phyloP scores from a whole-genome alignment of 306 rosid species.

The Fragaria nilgerrensis region DNA sequence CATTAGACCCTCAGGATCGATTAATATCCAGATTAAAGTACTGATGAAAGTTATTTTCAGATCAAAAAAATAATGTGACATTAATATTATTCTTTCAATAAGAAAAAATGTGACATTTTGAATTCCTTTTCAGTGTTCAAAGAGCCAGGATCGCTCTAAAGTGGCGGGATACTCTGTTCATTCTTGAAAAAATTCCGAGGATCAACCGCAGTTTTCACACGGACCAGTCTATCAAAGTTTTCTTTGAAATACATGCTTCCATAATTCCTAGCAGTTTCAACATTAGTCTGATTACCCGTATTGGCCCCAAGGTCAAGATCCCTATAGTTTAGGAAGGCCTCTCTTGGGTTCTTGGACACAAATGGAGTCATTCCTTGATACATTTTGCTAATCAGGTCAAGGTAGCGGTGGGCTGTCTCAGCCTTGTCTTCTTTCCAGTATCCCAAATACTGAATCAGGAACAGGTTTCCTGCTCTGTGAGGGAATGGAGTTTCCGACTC shows the following conservation, averaged over 20 bases:
- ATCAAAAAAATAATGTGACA: no score
- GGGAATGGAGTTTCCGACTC: slow-evolving; percentile 60
- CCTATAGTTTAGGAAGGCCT: slow-evolving; percentile 14
- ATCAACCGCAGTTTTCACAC: slow-evolving; percentile 24
- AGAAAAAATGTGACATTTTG: no score
- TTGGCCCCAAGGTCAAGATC: slow-evolving; percentile 26
- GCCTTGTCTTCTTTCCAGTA: not conserved
- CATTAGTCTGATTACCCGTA: not conserved
- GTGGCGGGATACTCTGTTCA: slow-evolving; percentile 27
- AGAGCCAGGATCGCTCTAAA: no score
- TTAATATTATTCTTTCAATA: no score
- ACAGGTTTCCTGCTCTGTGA: slow-evolving; percentile 55
- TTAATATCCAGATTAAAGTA: no score
- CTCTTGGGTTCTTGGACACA: slow-evolving; percentile 19
- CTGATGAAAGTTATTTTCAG: no score
- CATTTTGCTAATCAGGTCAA: not conserved
- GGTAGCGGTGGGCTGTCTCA: not conserved
- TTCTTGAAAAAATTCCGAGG: slow-evolving; percentile 22
- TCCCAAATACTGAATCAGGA: not conserved
- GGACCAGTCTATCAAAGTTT: slow-evolving; percentile 23
- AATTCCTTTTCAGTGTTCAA: no score
- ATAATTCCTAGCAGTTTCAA: slow-evolving; percentile 13
- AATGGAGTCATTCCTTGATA: slow-evolving; percentile 2
- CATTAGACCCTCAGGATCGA: no score
- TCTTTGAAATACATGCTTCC: slow-evolving; percentile 22